Percentiles rank a stretch among this genome's conserved stretches.
Conservation (phyloP, 352 stramenopile genomes). For the Phytophthora sp. region DNA sequence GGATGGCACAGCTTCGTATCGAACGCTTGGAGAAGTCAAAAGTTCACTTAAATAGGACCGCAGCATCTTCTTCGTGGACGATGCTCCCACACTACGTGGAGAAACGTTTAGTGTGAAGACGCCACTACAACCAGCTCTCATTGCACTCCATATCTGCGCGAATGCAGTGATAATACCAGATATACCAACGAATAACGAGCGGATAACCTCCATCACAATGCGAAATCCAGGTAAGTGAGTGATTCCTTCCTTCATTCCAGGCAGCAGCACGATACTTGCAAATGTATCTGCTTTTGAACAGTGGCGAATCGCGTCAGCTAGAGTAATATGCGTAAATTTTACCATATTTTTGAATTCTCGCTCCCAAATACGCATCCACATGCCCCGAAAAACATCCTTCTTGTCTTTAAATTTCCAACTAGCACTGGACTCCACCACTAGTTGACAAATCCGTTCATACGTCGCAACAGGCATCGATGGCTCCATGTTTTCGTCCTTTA, state of each 20-base stretch:
- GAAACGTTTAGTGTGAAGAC: background rate
- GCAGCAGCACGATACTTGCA: conserved; percentile 9
- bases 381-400: conserved; percentile 2
- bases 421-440: background rate
- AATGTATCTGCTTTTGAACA: conserved; percentile 49
- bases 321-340: conserved; percentile 9
- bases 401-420: background rate
- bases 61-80: conserved; percentile 27
- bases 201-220: conserved; percentile 31
- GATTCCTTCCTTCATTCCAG: background rate
- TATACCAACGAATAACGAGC: conserved; percentile 15
- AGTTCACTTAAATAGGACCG: conserved; percentile 37
- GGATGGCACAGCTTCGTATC: background rate
- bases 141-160: conserved; percentile 23
- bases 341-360: conserved; percentile 31
- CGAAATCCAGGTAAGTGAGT: conserved; percentile 36
- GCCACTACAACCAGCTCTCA: background rate
- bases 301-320: conserved; percentile 37
- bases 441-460: conserved; percentile 28
- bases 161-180: conserved; percentile 27
- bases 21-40: conserved; percentile 9
- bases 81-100: background rate
- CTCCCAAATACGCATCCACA: conserved; percentile 49
- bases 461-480: conserved; percentile 13
- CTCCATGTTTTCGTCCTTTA: background rate